These are phyloP conservation scores for Capsicum pubescens DNA, from an alignment of 257 asterid genomes.

Conservation along the genomic window DNA sequence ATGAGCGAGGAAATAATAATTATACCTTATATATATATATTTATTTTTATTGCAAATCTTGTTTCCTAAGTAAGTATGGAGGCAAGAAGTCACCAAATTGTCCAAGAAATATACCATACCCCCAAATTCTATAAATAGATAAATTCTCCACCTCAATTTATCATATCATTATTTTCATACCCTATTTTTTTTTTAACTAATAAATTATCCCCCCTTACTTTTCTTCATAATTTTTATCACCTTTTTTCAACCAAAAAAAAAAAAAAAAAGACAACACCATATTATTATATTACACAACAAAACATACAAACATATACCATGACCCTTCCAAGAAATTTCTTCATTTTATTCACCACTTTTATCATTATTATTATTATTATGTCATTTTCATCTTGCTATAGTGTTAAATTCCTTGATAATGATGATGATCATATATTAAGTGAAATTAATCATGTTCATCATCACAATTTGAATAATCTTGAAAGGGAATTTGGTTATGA, in stretches of 20 bases:
- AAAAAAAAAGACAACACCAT: neutral
- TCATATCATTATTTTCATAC: constrained; percentile 21
- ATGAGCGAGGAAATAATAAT: too few relatives aligned
- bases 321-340: neutral
- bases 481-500: constrained; percentile 46
- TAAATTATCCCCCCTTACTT: constrained; percentile 26
- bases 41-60: neutral
- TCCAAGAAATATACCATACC: constrained; percentile 14
- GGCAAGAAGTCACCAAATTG: constrained; percentile 28
- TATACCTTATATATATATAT: too few relatives aligned
- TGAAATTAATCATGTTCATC: neutral
- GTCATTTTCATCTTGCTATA: constrained; percentile 20
- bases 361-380: neutral
- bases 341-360: neutral
- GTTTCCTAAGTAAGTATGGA: constrained; percentile 26
- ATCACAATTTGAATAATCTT: neutral
- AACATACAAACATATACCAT: neutral
- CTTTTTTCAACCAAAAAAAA: neutral
- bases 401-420: neutral
- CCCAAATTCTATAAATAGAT: constrained; percentile 19
- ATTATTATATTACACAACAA: neutral
- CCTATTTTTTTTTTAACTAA: neutral
- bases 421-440: neutral
- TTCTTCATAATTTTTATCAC: constrained; percentile 9
- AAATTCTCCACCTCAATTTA: neutral